phyloP scores from a whole-genome alignment of 352 stramenopile genomes.

The Pythium angustatum region DNA sequence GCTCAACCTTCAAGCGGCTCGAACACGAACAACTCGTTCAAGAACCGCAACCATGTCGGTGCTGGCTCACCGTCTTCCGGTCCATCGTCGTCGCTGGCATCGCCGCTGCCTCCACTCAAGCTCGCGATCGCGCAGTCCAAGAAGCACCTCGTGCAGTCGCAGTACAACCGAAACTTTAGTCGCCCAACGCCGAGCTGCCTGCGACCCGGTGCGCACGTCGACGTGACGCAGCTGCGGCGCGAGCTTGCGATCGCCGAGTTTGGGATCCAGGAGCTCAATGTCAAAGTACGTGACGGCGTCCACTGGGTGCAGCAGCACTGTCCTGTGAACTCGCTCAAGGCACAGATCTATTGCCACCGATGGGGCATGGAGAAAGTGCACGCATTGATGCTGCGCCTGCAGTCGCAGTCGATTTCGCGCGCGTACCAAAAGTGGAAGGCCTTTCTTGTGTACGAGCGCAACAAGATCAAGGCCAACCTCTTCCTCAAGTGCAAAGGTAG shows the following conservation, averaged over 20 bases:
- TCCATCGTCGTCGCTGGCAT: constrained; percentile 12
- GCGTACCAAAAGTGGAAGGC: constrained; percentile 72
- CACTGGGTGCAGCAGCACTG: constrained; percentile 88
- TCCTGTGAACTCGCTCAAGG: constrained; percentile 74
- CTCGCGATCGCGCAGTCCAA: constrained; percentile 47
- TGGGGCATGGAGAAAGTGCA: constrained; percentile 87
- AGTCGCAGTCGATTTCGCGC: constrained; percentile 64
- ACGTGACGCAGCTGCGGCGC: constrained; percentile 59
- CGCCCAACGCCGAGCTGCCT: constrained; percentile 61
- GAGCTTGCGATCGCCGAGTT: constrained; percentile 82
- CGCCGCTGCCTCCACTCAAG: constrained; percentile 62
- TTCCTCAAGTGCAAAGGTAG: constrained; percentile 86
- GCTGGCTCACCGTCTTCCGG: not conserved
- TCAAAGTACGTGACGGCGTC: constrained; percentile 73
- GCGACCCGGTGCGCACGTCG: constrained; percentile 46
- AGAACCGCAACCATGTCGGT: not conserved
- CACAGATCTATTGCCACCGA: constrained; percentile 83
- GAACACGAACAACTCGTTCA: constrained; percentile 4
- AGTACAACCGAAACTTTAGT: constrained; percentile 45
- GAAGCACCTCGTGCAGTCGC: constrained; percentile 47
- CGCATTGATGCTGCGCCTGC: constrained; percentile 64
- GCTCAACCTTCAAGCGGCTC: not conserved
- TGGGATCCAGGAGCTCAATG: constrained; percentile 73
- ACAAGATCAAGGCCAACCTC: constrained; percentile 74
- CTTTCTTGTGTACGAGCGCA: constrained; percentile 69